Evolutionary conservation across 805 yeast species (phyloP).

Genomic region (Scheffersomyces coipomensis): DNA sequence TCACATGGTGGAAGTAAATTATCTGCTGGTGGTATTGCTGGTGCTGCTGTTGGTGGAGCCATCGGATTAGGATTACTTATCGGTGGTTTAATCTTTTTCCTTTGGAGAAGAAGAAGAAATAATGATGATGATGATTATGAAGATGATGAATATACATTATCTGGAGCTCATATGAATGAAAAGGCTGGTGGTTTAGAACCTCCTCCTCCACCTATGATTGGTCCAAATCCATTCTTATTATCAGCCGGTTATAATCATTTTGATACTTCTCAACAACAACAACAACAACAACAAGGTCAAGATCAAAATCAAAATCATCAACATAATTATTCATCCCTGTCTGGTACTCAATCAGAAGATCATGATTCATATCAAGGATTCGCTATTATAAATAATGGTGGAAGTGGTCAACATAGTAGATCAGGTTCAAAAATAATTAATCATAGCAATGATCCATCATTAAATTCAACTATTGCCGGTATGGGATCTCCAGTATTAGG

Average conservation of each 20-base stretch:
- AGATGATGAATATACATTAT: conserved; percentile 33
- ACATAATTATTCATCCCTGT: neutral
- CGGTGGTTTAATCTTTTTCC: conserved; percentile 39
- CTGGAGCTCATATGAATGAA: conserved; percentile 19
- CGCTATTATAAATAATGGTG: neutral
- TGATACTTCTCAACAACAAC: conserved; percentile 7
- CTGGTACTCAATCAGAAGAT: neutral
- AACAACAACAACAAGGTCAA: conserved; percentile 2
- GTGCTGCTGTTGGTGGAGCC: conserved; percentile 41
- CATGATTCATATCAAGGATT: neutral
- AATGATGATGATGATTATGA: conserved; percentile 43
- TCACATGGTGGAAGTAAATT: conserved; percentile 13
- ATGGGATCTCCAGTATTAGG: neutral
- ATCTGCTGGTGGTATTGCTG: conserved; percentile 42
- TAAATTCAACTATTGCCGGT: neutral
- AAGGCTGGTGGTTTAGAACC: conserved; percentile 4
- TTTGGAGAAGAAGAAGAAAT: conserved; percentile 35
- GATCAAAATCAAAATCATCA: neutral
- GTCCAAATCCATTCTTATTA: conserved; percentile 21
- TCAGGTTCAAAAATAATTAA: neutral
- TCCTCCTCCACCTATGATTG: conserved; percentile 7
- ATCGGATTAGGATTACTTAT: conserved; percentile 36
- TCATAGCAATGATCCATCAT: conserved; percentile 1
- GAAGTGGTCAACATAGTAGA: neutral
- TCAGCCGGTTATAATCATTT: conserved; percentile 11